Percentiles rank a stretch among this genome's conserved stretches.
These are phyloP conservation scores for Emergomyces pasteurianus DNA, from an alignment of 2,329 filamentous ascomycete species.

Conservation along the genomic window DNA sequence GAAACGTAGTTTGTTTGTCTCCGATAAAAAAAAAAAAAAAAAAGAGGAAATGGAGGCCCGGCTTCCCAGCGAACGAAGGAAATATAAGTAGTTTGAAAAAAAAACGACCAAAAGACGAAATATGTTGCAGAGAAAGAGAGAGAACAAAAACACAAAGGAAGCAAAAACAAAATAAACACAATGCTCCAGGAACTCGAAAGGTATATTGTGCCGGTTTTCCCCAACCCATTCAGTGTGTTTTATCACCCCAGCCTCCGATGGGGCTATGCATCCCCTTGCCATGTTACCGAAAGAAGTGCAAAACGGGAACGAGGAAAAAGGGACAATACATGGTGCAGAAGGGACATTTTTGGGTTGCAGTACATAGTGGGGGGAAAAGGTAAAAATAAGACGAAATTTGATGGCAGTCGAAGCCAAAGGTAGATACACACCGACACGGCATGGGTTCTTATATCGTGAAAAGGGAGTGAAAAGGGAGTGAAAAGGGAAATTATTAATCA, in stretches of 20 bases:
- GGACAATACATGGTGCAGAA: background rate
- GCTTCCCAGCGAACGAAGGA: background rate
- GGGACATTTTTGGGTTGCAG: background rate
- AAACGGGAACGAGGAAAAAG: background rate
- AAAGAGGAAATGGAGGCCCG: background rate
- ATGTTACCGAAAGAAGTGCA: background rate
- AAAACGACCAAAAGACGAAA: background rate
- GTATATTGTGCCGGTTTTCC: background rate
- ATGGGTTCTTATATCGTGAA: background rate
- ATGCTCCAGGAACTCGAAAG: background rate
- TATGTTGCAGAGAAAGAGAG: background rate
- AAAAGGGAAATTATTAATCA: background rate
- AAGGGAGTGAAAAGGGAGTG: no score
- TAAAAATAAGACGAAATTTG: no score
- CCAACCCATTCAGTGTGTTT: background rate
- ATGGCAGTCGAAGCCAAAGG: background rate
- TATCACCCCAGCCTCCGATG: background rate
- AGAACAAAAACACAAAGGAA: background rate
- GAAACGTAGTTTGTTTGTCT: background rate
- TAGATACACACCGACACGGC: background rate
- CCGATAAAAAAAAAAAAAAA: background rate
- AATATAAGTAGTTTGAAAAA: background rate
- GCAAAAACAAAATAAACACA: background rate
- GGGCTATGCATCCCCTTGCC: background rate
- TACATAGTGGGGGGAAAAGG: no score